Evolutionary conservation across 23 red algal genomes (phyloP).

Genomic region (Gracilaria domingensis): DNA sequence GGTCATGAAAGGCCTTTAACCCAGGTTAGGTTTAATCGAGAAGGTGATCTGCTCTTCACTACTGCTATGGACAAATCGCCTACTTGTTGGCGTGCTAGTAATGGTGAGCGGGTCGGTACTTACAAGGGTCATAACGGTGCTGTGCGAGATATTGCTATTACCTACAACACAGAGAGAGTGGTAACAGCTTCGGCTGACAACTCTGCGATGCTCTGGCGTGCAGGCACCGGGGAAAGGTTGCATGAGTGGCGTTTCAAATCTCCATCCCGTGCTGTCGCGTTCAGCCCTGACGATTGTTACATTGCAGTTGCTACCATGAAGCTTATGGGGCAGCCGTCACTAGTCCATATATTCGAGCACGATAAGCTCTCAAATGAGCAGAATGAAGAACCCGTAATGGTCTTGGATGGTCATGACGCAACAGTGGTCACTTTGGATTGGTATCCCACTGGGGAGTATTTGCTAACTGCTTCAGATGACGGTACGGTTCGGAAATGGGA

Average conservation of each 20-base stretch:
- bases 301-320: slow-evolving; percentile 84
- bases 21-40: slow-evolving; percentile 93
- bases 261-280: slow-evolving; percentile 80
- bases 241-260: slow-evolving; percentile 81
- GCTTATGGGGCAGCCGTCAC: slow-evolving; percentile 89
- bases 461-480: slow-evolving; percentile 88
- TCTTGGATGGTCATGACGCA: slow-evolving; percentile 76
- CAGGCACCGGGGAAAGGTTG: slow-evolving; percentile 79
- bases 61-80: slow-evolving; percentile 96
- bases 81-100: slow-evolving; percentile 86
- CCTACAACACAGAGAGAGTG: slow-evolving; percentile 80
- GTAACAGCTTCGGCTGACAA: slow-evolving; percentile 96
- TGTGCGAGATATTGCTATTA: slow-evolving; percentile 89
- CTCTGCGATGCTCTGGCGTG: slow-evolving; percentile 87
- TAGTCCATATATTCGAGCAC: slow-evolving; percentile 81
- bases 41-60: slow-evolving; percentile 98
- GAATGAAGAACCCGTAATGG: slow-evolving; percentile 66
- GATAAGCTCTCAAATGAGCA: slow-evolving; percentile 40
- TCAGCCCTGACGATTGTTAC: slow-evolving; percentile 72
- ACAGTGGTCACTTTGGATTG: slow-evolving; percentile 85
- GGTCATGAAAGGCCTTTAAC: slow-evolving; percentile 98
- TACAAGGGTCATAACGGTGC: slow-evolving; percentile 97
- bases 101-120: slow-evolving; percentile 95
- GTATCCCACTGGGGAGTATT: slow-evolving; percentile 77
- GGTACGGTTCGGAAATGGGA: slow-evolving; percentile 95